Evolutionary conservation across 2,329 filamentous ascomycete species (phyloP).

Genomic region (Fusarium drepaniforme): DNA sequence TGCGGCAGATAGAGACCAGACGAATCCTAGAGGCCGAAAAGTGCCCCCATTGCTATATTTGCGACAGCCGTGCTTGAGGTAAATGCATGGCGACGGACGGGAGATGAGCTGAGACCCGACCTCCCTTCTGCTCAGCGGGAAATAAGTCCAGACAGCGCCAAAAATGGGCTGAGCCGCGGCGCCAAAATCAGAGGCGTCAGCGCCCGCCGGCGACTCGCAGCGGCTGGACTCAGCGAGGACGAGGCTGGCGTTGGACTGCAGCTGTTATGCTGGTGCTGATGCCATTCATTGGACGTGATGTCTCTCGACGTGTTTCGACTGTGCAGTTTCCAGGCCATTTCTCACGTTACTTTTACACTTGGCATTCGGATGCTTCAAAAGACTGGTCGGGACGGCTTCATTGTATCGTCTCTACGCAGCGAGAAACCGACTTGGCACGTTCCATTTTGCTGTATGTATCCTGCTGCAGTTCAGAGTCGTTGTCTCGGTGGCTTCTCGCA

Average conservation of each 20-base stretch:
- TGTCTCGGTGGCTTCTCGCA: constrained; percentile 2
- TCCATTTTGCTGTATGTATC: background rate
- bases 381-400: background rate
- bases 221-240: background rate
- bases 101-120: background rate
- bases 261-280: background rate
- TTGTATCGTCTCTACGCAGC: background rate
- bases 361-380: background rate
- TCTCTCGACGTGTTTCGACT: background rate
- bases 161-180: background rate
- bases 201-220: background rate
- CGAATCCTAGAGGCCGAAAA: constrained; percentile 14
- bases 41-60: constrained; percentile 40
- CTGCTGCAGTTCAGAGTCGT: background rate
- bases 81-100: background rate
- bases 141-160: background rate
- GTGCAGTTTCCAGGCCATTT: background rate
- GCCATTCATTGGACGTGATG: background rate
- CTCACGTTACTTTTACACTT: constrained; percentile 1
- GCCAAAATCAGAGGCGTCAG: background rate
- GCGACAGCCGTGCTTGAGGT: constrained; percentile 27
- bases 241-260: constrained; percentile 4
- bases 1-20: constrained; percentile 22
- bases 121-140: background rate
- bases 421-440: background rate